A percentile compares a stretch with the other conserved stretches of the same genome.
Evolutionary conservation across 2,329 filamentous ascomycete genomes (phyloP).

Genomic region (Fusarium verticillioides): DNA sequence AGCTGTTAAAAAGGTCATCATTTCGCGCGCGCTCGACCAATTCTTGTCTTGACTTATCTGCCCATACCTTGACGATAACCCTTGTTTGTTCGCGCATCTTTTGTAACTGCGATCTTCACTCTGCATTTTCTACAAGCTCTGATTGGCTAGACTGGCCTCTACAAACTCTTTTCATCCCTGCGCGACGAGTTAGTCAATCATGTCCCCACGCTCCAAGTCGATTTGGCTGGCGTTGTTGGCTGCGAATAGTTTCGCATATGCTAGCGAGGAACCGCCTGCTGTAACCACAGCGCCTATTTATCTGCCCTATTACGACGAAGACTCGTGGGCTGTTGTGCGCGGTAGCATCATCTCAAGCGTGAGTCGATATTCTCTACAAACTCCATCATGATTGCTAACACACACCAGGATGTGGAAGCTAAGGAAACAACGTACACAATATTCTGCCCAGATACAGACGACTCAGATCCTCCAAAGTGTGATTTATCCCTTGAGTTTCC

Average conservation of each 20-base stretch:
- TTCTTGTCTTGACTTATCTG: not conserved
- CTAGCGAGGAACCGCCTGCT: slow-evolving; percentile 38
- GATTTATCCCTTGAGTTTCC: slow-evolving; percentile 59
- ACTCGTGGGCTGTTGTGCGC: slow-evolving; percentile 58
- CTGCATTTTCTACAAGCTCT: not conserved
- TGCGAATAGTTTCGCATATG: slow-evolving; percentile 37
- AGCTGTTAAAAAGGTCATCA: slow-evolving; percentile 26
- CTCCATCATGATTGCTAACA: not conserved
- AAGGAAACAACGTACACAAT: slow-evolving; percentile 59
- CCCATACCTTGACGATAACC: not conserved
- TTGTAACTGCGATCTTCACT: not conserved
- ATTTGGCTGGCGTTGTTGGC: slow-evolving; percentile 44
- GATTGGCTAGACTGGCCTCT: slow-evolving; percentile 8
- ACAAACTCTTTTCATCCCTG: slow-evolving; percentile 14
- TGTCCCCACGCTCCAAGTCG: slow-evolving; percentile 27
- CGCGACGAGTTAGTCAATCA: not conserved
- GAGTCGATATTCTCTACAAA: slow-evolving; percentile 23
- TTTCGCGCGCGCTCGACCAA: slow-evolving; percentile 4
- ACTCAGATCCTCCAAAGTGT: slow-evolving; percentile 54
- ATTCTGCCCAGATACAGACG: slow-evolving; percentile 57
- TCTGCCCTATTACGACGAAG: slow-evolving; percentile 55
- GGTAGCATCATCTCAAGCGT: slow-evolving; percentile 60
- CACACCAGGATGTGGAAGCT: slow-evolving; percentile 42
- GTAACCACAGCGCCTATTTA: slow-evolving; percentile 58
- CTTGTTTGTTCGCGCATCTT: not conserved